Percentiles rank a stretch among this genome's conserved stretches.
Evolutionary conservation across 2,329 filamentous ascomycete species (phyloP).

Genomic region (Colletotrichum tofieldiae): DNA sequence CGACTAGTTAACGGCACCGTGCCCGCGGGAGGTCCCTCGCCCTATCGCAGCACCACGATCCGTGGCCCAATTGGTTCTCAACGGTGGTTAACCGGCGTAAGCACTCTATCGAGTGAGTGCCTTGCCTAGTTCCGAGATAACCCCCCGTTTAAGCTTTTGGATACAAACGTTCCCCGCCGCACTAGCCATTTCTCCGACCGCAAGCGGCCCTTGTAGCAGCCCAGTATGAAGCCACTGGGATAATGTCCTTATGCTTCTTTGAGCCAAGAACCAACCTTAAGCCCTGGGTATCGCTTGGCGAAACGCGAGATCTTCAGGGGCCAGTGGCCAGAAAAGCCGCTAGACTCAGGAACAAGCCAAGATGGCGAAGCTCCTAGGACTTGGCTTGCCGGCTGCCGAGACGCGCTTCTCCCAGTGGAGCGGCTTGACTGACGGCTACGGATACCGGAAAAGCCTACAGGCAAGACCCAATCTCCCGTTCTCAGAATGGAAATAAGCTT

Average conservation of each 20-base stretch:
- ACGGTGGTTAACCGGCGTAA: background rate
- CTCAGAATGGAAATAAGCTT: slow-evolving; percentile 11
- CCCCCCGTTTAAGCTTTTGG: slow-evolving; percentile 5
- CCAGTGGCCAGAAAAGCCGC: background rate
- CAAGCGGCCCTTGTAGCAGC: background rate
- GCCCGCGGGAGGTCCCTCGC: background rate
- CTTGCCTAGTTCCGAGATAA: background rate
- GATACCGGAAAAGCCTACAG: background rate
- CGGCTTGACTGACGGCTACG: slow-evolving; percentile 17
- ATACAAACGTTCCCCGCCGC: slow-evolving; percentile 33
- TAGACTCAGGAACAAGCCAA: slow-evolving; percentile 13
- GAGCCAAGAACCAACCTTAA: slow-evolving; percentile 12
- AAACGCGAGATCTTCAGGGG: slow-evolving; percentile 27
- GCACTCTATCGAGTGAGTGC: background rate
- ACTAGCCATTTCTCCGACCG: slow-evolving; percentile 11
- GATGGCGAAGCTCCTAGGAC: slow-evolving; percentile 1
- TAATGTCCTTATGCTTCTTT: background rate
- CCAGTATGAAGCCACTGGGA: slow-evolving; percentile 2
- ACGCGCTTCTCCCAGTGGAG: background rate
- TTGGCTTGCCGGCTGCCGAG: background rate
- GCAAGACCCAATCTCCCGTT: background rate
- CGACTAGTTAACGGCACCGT: background rate
- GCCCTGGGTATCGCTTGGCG: slow-evolving; percentile 8
- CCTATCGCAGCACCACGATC: background rate
- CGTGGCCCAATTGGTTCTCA: background rate